These are phyloP conservation scores for Talaromyces sp. DNA, from an alignment of 2,329 filamentous ascomycete genomes.

Conservation along the genomic window DNA sequence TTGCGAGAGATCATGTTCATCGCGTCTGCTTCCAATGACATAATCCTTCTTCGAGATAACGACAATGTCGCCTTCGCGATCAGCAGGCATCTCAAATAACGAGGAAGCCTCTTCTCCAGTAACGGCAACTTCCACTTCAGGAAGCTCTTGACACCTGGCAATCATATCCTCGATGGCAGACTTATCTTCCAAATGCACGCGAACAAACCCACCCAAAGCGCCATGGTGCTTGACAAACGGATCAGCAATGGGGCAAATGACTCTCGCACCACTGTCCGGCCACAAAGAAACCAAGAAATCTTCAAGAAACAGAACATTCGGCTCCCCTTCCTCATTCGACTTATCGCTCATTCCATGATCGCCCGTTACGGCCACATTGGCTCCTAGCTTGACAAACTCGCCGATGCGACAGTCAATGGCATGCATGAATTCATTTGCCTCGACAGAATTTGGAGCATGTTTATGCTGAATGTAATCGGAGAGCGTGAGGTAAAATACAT, in stretches of 20 bases:
- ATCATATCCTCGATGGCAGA: background rate
- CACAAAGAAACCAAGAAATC: constrained; percentile 33
- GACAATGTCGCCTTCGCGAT: constrained; percentile 46
- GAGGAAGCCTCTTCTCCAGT: too few species aligned
- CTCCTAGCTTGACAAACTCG: constrained; percentile 36
- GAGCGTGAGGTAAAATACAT: constrained; percentile 48
- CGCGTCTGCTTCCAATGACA: constrained; percentile 38
- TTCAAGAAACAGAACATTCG: constrained; percentile 28
- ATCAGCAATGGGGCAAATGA: constrained; percentile 49
- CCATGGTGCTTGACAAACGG: constrained; percentile 49
- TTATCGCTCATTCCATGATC: constrained; percentile 51
- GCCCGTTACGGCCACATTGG: constrained; percentile 44
- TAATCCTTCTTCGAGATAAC: constrained; percentile 38
- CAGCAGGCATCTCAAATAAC: constrained; percentile 32
- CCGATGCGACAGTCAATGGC: constrained; percentile 38
- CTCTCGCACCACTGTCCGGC: constrained; percentile 32
- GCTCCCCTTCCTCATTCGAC: constrained; percentile 33
- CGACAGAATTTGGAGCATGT: constrained; percentile 37
- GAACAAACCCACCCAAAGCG: constrained; percentile 46
- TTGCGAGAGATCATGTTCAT: constrained; percentile 14
- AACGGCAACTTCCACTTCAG: constrained; percentile 18
- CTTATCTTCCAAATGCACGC: constrained; percentile 36
- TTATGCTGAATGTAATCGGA: constrained; percentile 51
- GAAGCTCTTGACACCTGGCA: constrained; percentile 21
- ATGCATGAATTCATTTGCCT: constrained; percentile 41